Base-by-base conservation (phyloP, 441 rosid genomes). In the Populus hybrid region DNA sequence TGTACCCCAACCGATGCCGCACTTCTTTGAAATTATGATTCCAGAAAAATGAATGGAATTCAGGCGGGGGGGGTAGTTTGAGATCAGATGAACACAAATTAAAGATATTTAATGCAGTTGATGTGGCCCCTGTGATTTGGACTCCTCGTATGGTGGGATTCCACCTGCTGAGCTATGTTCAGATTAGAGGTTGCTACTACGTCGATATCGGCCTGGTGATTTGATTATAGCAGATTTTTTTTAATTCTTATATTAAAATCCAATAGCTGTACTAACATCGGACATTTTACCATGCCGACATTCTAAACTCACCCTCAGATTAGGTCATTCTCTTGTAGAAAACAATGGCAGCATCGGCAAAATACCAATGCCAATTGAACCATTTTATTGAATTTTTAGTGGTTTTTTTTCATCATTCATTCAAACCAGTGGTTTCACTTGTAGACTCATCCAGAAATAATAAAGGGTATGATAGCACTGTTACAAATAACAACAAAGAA, bases 101-200 rank as follows among this genome's bases (percentile, higher is more conserved):
- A 35, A 40, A 82, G 83, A 79, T 81, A 83, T 74, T 83, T 46
- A 77, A 36, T 77, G 69, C 78, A 61, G 80, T 68, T 70, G 82
- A 77, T 40, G 40, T 71, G 84, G 81, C 57, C 82, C 80, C 36
- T 77, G n/a, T 84, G 88, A 84, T 82, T 40, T 68, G 32, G 91
- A 87, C 90, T 76, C 30, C 71, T 82, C 88, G 76, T 61, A 34
- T 12, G 72, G 61, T 72, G 78, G 85, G 85, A 59, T 79, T 67
- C 73, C 82, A 74, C 69, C 73, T 40, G 30, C 26, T 42, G 69
- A 70, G 42, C 20, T 72, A 36, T 36, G 40, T 36, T 36, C 40
- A 36, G 40, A 36, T 36, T 8, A 8, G 40, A 10, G 9, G 40
- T 36, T 36, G 40, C 10, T 36, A 36, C 40, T 8, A 7, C 40